These are phyloP conservation scores for Brassica incana DNA, from an alignment of 345 rosid species.

Conservation along the genomic window DNA sequence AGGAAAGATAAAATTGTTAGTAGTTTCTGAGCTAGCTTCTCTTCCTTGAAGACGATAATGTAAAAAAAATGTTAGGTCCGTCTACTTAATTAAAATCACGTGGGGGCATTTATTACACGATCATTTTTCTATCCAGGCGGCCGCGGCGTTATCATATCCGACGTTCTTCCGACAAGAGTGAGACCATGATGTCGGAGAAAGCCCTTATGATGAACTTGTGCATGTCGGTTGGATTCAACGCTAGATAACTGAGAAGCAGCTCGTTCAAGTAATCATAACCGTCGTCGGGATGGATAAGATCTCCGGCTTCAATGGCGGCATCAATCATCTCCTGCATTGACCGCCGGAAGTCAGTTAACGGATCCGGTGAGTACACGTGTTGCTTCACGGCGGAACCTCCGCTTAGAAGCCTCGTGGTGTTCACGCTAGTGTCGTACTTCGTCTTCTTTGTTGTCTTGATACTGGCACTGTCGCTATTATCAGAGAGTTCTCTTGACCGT, in stretches of 20 bases:
- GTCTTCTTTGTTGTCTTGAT: neutral
- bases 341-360: slow-evolving; percentile 72
- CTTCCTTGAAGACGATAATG: slow-evolving; percentile 3
- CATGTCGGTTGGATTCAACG: slow-evolving; percentile 61
- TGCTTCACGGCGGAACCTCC: slow-evolving; percentile 72
- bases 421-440: neutral
- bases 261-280: slow-evolving; percentile 80
- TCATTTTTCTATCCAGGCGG: neutral
- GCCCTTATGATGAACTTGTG: slow-evolving; percentile 77
- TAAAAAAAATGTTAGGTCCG: slow-evolving; percentile 8
- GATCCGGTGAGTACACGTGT: slow-evolving; percentile 75
- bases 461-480: slow-evolving; percentile 28
- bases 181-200: slow-evolving; percentile 73
- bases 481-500: slow-evolving; percentile 28
- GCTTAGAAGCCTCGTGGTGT: slow-evolving; percentile 18
- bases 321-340: slow-evolving; percentile 99
- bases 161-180: slow-evolving; percentile 44
- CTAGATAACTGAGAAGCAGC: slow-evolving; percentile 69
- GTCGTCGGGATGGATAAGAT: slow-evolving; percentile 46
- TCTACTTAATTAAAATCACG: slow-evolving; percentile 16
- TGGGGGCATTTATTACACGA: slow-evolving; percentile 17
- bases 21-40: slow-evolving; percentile 10
- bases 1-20: neutral
- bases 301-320: slow-evolving; percentile 45
- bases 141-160: slow-evolving; percentile 15